Conservation (phyloP, 2,329 filamentous ascomycete genomes). For the Aspergillus sp. region DNA sequence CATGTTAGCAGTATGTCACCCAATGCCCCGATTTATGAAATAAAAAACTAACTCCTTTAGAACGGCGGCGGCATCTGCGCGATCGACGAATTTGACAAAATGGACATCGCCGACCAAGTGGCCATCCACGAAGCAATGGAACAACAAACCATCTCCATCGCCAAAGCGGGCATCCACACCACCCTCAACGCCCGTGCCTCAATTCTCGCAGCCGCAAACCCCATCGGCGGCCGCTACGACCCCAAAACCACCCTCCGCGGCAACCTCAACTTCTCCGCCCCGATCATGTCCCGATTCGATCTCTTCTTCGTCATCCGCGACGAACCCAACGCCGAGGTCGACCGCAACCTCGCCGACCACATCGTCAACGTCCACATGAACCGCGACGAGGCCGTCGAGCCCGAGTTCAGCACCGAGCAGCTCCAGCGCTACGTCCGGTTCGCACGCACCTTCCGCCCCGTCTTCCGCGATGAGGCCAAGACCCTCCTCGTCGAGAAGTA, state of each 20-base stretch:
- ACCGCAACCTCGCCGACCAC: slow-evolving; percentile 88
- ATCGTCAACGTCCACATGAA: slow-evolving; percentile 93
- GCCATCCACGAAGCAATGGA: slow-evolving; percentile 99
- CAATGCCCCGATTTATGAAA: not conserved
- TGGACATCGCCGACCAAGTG: slow-evolving; percentile 96
- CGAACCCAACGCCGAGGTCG: slow-evolving; percentile 89
- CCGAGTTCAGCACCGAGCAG: slow-evolving; percentile 94
- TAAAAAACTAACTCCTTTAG: slow-evolving; percentile 17
- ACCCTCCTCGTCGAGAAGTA: slow-evolving; percentile 84
- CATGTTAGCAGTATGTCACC: slow-evolving; percentile 72
- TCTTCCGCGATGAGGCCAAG: slow-evolving; percentile 86
- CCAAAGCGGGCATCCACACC: slow-evolving; percentile 96
- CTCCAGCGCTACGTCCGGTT: slow-evolving; percentile 97
- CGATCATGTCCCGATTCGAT: slow-evolving; percentile 99
- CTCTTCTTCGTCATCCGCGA: slow-evolving; percentile 97
- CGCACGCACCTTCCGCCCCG: slow-evolving; percentile 87
- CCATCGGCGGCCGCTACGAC: slow-evolving; percentile 91
- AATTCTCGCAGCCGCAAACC: slow-evolving; percentile 94
- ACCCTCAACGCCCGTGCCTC: slow-evolving; percentile 94
- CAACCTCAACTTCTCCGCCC: slow-evolving; percentile 98
- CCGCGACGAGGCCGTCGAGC: slow-evolving; percentile 85
- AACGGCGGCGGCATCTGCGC: slow-evolving; percentile 90
- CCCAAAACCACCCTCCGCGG: slow-evolving; percentile 88
- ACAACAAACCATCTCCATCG: slow-evolving; percentile 98
- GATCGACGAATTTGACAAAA: slow-evolving; percentile 99